Evolutionary conservation across 2,329 filamentous ascomycete species (phyloP).

Genomic region (Diaporthe humulicola): DNA sequence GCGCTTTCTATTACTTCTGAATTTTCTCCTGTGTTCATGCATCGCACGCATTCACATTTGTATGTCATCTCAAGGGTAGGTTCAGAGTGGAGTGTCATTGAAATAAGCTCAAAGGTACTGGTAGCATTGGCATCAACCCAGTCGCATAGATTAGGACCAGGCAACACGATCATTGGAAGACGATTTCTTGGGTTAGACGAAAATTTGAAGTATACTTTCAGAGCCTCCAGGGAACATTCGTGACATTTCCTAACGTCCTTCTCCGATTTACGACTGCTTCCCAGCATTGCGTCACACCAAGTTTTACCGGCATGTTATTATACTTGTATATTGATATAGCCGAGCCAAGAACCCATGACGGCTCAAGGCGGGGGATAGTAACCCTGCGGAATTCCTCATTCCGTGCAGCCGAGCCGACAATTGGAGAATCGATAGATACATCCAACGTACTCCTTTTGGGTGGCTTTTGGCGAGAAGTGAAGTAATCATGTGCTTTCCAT

Average conservation of each 20-base stretch:
- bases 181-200: too few relatives aligned
- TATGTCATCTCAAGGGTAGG: too few relatives aligned
- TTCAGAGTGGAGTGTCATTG: background rate
- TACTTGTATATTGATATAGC: slow-evolving; percentile 17
- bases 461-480: too few relatives aligned
- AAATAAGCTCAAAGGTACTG: background rate
- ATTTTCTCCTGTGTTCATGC: background rate
- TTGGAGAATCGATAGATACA: background rate
- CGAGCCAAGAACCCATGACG: background rate
- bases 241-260: background rate
- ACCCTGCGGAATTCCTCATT: background rate
- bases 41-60: background rate
- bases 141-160: background rate
- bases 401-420: background rate
- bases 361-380: background rate
- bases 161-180: too few relatives aligned
- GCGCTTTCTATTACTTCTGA: background rate
- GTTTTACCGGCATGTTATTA: background rate
- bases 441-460: background rate
- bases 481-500: background rate
- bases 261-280: background rate
- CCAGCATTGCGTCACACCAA: background rate
- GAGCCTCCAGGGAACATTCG: too few relatives aligned
- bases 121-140: background rate
- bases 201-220: background rate